A percentile compares a stretch with the other conserved stretches of the same genome.
Evolutionary conservation across 768 basidiomycete species (phyloP).

Genomic region (Amylocystis lapponica): DNA sequence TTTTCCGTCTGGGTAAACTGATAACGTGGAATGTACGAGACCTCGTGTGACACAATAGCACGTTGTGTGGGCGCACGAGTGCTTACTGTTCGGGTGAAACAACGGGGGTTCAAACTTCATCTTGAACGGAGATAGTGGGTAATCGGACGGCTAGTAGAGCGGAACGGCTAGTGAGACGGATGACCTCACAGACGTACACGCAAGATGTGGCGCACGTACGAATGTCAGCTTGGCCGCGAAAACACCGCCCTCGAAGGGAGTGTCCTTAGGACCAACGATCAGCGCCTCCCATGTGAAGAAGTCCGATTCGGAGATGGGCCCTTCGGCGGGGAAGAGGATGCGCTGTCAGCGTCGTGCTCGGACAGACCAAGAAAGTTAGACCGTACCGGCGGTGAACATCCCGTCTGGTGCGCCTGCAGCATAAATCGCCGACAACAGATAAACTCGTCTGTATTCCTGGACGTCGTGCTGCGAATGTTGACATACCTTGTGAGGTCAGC

Average conservation of each 20-base stretch:
- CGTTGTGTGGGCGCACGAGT: background rate
- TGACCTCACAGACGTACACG: background rate
- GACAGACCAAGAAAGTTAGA: slow-evolving; percentile 1
- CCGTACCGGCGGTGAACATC: slow-evolving; percentile 88
- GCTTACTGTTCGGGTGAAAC: slow-evolving; percentile 94
- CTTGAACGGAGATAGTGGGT: slow-evolving; percentile 97
- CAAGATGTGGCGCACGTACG: slow-evolving; percentile 43
- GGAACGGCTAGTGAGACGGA: background rate
- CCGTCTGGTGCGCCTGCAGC: slow-evolving; percentile 75
- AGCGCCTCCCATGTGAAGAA: slow-evolving; percentile 97
- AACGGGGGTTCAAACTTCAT: slow-evolving; percentile 98
- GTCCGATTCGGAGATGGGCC: slow-evolving; percentile 86
- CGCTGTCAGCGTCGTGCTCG: slow-evolving; percentile 5
- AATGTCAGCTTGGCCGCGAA: slow-evolving; percentile 91
- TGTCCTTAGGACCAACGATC: slow-evolving; percentile 90
- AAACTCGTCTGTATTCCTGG: slow-evolving; percentile 1
- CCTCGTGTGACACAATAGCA: background rate
- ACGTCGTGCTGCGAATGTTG: slow-evolving; percentile 2
- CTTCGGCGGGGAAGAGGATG: slow-evolving; percentile 30
- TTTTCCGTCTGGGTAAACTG: slow-evolving; percentile 93
- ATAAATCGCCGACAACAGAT: background rate
- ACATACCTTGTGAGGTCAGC: slow-evolving; percentile 66
- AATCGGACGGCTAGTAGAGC: slow-evolving; percentile 69
- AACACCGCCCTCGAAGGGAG: slow-evolving; percentile 94
- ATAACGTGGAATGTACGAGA: background rate